phyloP scores from a whole-genome alignment of 108 stramenopile species.

The Licmophora abbreviata region DNA sequence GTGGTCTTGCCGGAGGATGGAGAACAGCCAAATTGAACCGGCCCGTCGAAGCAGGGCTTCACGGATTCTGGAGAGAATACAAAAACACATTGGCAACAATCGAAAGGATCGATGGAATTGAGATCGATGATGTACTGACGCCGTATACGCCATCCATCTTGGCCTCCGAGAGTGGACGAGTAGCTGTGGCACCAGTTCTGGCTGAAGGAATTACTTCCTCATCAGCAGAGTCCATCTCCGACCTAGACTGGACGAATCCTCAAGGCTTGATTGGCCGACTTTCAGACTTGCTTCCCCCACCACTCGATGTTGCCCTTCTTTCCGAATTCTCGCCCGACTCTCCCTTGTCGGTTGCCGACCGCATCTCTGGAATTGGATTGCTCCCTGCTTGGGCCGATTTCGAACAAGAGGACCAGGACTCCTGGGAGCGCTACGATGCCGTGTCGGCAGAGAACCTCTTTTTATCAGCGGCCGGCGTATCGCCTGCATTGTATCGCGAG shows the following conservation, averaged over 20 bases:
- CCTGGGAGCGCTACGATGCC: conserved; percentile 60
- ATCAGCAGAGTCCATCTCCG: background rate
- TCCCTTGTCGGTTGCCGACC: conserved; percentile 30
- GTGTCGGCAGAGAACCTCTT: conserved; percentile 67
- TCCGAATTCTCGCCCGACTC: conserved; percentile 41
- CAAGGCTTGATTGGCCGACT: conserved; percentile 8
- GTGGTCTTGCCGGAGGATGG: conserved; percentile 66
- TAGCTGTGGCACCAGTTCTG: conserved; percentile 71
- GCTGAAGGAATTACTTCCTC: conserved; percentile 15
- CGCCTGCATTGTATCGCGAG: conserved; percentile 46
- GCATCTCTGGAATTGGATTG: conserved; percentile 52
- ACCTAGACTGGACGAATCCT: conserved; percentile 6
- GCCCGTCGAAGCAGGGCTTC: conserved; percentile 82
- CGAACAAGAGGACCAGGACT: conserved; percentile 57
- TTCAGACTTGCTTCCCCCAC: conserved; percentile 52
- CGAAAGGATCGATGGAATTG: conserved; percentile 43
- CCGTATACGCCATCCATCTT: conserved; percentile 60
- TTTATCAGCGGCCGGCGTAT: conserved; percentile 47
- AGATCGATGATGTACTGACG: conserved; percentile 60
- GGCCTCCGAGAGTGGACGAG: conserved; percentile 53
- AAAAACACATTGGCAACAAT: conserved; percentile 72
- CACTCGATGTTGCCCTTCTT: conserved; percentile 64
- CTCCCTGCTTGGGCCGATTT: conserved; percentile 73
- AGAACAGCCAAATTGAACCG: conserved; percentile 26
- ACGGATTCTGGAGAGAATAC: conserved; percentile 86